These are phyloP conservation scores for Saccharum officinarum DNA, from an alignment of 176 grass and related monocot genomes.

Conservation along the genomic window DNA sequence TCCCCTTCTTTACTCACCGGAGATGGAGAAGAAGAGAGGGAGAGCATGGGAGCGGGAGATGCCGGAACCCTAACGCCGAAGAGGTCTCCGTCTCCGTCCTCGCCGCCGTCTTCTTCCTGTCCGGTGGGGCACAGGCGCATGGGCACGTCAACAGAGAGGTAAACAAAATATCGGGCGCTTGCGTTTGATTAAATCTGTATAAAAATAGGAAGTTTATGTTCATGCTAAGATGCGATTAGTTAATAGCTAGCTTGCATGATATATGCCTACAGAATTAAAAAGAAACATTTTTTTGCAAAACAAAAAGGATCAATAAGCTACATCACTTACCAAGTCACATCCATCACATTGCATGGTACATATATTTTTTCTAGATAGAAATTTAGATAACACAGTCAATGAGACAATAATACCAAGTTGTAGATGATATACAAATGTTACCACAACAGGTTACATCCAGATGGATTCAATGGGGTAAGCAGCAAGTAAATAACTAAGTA, in stretches of 20 bases:
- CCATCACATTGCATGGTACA: not conserved
- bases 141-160: too few relatives aligned
- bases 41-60: too few relatives aligned
- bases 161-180: too few relatives aligned
- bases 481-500: not conserved
- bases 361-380: not conserved
- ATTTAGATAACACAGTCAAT: not conserved
- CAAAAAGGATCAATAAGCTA: not conserved
- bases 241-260: not conserved
- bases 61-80: too few relatives aligned
- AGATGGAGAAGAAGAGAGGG: too few relatives aligned
- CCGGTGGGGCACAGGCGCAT: accelerated
- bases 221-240: too few relatives aligned
- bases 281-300: not conserved
- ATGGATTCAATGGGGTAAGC: not conserved
- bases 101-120: too few relatives aligned
- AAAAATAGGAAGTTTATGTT: too few relatives aligned
- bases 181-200: too few relatives aligned
- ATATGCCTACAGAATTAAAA: not conserved
- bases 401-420: not conserved
- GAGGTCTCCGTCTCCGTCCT: too few relatives aligned
- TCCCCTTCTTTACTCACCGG: too few relatives aligned
- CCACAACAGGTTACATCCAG: not conserved
- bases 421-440: not conserved
- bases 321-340: not conserved